Evolutionary conservation across 1,284 basidiomycete genomes (phyloP), one percentile per base, ranked within the genome.

Genomic region (Microbotryum scabiosae): DNA sequence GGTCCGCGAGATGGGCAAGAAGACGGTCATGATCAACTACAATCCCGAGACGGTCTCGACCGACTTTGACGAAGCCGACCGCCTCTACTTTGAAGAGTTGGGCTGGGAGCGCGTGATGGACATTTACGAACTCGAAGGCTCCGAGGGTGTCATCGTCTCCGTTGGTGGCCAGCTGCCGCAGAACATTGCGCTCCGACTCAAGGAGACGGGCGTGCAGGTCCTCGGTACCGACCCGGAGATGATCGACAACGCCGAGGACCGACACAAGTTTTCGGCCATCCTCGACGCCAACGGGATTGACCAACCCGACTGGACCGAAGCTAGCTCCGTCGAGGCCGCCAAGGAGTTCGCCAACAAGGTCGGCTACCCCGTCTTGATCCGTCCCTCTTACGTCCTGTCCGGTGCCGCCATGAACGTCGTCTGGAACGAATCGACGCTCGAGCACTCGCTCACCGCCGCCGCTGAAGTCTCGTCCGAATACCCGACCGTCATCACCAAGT

Each of bases 361-460:
- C 64, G 88, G 89, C 21, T 98, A 91, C 76, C 94, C 94, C 9
- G 92, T 97, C 49, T 84, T 98, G 36, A 94, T 98, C 44, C 85
- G 94, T 63, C 96, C 94, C 1, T 97, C 96, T 4, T 98, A 98
- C 75, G 94, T 97, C 53, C 84, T 98, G 46, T 97, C 92, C 3
- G 96, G 94, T 64, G 96, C 94, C 1, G 94, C 96, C 32, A 97
- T 98, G 94, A 98, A 98, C 76, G 94, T 97, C 63, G 96, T 97
- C 30, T 97, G 88, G 68, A 93, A 90, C 21, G 81, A 84, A 55
- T 88, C 94, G 74, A 93, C 97, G 74, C 80, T 98, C 43, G 84
- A 84, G 58, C 90, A 85, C 75, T 97, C 97, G 76, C 81, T 98
- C 65, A 88, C 87, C 10, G 92, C 92, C 77, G 94, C 94, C n/a